Evolutionary conservation across 176 grass and related monocot genomes (phyloP).

Genomic region (Cymbopogon citratus): DNA sequence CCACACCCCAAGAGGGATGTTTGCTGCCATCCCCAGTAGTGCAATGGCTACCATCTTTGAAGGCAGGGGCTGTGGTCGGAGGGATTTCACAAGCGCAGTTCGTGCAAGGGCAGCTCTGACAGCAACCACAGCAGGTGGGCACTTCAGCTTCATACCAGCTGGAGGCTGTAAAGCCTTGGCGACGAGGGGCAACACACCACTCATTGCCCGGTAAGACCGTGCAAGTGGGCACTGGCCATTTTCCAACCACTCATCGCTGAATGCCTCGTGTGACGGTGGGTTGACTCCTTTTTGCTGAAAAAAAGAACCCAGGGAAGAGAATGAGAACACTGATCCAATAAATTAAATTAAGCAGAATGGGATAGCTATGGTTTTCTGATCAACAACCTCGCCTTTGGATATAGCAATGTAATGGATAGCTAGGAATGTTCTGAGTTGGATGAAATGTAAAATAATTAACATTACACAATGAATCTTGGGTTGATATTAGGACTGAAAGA

Average conservation of each 20-base stretch:
- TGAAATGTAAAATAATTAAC: neutral
- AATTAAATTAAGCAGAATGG: neutral
- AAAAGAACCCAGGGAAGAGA: neutral
- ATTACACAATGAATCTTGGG: neutral
- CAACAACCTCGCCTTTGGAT: neutral
- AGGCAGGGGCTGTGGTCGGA: constrained; percentile 71
- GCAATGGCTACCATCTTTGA: constrained; percentile 89
- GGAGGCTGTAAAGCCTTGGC: constrained; percentile 68
- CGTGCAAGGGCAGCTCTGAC: constrained; percentile 69
- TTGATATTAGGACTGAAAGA: neutral
- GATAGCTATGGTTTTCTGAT: neutral
- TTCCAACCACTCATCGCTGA: constrained; percentile 83
- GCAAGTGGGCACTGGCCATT: constrained; percentile 92
- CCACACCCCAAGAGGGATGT: constrained; percentile 92
- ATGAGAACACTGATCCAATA: neutral
- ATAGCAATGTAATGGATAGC: neutral
- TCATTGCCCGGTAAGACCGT: constrained; percentile 79
- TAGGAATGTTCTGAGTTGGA: neutral
- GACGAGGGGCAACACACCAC: constrained; percentile 75
- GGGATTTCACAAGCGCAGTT: constrained; percentile 72
- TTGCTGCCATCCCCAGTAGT: constrained; percentile 80
- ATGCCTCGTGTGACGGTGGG: constrained; percentile 58
- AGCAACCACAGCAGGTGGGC: constrained; percentile 74
- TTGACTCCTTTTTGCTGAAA: constrained; percentile 75
- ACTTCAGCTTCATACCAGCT: constrained; percentile 83